Percentiles rank a stretch among this genome's conserved stretches.
Evolutionary conservation across 768 basidiomycete genomes (phyloP).

Genomic region (Lactarius trivialis): DNA sequence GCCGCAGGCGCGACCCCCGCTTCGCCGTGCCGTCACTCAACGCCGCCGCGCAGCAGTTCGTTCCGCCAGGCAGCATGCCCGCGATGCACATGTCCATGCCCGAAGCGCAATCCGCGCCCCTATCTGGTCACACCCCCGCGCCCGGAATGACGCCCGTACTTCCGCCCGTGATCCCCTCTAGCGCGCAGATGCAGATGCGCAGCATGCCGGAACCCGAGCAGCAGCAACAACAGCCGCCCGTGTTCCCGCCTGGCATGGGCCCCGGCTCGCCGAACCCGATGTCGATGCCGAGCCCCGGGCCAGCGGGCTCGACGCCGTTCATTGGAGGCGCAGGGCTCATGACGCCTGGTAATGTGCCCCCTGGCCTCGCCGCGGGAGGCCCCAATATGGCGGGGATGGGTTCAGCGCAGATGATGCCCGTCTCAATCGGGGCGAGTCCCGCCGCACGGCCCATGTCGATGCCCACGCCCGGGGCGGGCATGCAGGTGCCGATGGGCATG

Average conservation of each 20-base stretch:
- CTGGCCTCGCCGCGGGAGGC: not conserved
- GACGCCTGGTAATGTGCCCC: not conserved
- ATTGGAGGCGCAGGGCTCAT: not conserved
- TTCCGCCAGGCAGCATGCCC: not conserved
- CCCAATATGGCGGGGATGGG: not conserved
- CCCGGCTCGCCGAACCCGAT: not conserved
- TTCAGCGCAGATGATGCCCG: not conserved
- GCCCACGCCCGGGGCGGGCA: constrained; percentile 4
- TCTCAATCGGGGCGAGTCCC: not conserved
- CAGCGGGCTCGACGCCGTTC: constrained; percentile 15
- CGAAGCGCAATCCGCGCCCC: not conserved
- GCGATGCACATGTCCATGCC: constrained; percentile 7
- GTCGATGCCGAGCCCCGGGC: constrained; percentile 10
- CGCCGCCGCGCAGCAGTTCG: constrained; percentile 8
- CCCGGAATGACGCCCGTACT: not conserved
- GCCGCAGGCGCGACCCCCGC: not conserved
- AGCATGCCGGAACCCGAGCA: constrained; percentile 16
- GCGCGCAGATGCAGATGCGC: constrained; percentile 6
- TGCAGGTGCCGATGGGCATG: not conserved
- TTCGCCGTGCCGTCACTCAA: not conserved
- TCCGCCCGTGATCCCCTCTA: not conserved
- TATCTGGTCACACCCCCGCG: not conserved
- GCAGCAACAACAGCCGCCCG: not conserved
- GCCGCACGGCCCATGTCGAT: not conserved
- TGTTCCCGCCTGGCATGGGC: not conserved